Conservation (phyloP, 2,329 filamentous ascomycete genomes). For the Xylariomycetidae sp. region DNA sequence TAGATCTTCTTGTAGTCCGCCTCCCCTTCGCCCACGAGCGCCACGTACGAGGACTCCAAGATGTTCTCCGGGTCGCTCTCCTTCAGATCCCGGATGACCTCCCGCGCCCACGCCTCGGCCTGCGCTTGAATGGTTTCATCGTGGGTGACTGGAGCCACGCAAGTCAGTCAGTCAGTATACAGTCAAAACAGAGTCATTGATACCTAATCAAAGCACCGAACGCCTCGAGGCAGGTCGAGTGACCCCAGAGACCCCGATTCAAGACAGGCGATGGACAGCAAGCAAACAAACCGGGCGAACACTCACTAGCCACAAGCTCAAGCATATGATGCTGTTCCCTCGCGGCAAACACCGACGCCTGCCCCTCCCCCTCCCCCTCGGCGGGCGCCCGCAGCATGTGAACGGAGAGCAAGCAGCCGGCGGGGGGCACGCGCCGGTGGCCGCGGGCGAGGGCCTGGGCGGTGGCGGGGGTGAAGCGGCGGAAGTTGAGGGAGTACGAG, state of each 20-base stretch:
- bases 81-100: constrained; percentile 12
- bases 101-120: no score
- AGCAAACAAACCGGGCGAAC: no score
- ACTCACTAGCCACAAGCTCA: constrained; percentile 26
- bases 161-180: no score
- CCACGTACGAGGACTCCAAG: constrained; percentile 25
- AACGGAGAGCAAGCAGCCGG: constrained; percentile 17
- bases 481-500: not conserved
- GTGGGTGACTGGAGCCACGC: no score
- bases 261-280: no score
- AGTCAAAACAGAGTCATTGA: no score
- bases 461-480: constrained; percentile 16
- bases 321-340: constrained; percentile 29
- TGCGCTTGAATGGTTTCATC: no score
- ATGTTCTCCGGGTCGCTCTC: constrained; percentile 20
- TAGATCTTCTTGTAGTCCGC: constrained; percentile 24
- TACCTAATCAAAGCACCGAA: no score
- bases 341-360: constrained; percentile 24
- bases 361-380: constrained; percentile 14
- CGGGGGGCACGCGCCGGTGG: not conserved
- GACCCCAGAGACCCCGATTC: no score
- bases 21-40: constrained; percentile 21
- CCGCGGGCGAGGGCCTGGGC: constrained; percentile 18
- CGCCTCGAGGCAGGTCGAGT: no score
- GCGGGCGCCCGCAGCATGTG: constrained; percentile 21